Base-by-base conservation (phyloP, 1,284 basidiomycete genomes). In the Trametes pubescens region DNA sequence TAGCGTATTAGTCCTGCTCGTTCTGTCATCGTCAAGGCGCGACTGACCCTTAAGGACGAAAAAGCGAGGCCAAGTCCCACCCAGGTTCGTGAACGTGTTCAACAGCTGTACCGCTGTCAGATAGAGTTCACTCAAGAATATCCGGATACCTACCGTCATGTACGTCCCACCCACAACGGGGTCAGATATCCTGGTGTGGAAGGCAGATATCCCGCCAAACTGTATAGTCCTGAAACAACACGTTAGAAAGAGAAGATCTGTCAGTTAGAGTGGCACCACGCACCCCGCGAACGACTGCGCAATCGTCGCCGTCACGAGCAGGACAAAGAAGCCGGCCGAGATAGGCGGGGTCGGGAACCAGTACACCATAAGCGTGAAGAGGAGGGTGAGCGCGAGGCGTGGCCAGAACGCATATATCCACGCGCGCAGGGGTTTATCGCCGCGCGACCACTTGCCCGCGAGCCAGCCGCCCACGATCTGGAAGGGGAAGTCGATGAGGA, bases 161-260 rank as follows among this genome's bases (percentile, higher is more conserved):
- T 98, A 98, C 1, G 96, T 98, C 53, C 96, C 98, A 34, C 98
- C 98, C 65, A 99, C 99, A 16, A 98, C 75, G 0, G 98, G 98
- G 75, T 99, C 98, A 0, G 98, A 96, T 57, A 99, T 92, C 65
- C 94, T 90, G 1, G 96, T 99, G 75, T 99, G 97, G 85, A 99
- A 99, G 4, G 98, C 97, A 10, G 95, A 95, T 69, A 99, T 96
- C 18, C 97, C 96, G 22, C 99, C 97, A 73, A 99, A 99, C 78
- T 99, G 97, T 11, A 99, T 92, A 8, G 98, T 99, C 58, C 95
- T 96, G 64, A 14, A 57, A 43, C 13, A 35, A 34, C 37, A 14
- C 40, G 51, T 44, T 51, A 40, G 51, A 44, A 43, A 51, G 14
- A 22, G 7, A 21, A 22, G 2, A 21, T 11, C 13, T 21, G 22